Evolutionary conservation across 78 protist genomes (phyloP).

Genomic region (Acrasis kona): DNA sequence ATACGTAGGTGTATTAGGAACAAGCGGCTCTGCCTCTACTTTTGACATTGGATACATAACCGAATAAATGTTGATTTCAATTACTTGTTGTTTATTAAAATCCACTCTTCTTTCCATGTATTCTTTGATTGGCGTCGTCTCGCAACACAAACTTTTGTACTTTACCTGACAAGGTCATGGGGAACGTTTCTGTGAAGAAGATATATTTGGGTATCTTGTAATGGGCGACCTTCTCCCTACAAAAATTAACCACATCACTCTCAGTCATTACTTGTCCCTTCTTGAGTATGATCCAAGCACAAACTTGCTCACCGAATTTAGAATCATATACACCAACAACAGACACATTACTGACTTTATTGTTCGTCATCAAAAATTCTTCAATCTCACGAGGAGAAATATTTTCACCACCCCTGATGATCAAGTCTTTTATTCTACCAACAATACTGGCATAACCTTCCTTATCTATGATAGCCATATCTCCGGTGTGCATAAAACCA

Average conservation of each 20-base stretch:
- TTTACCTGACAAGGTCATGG: constrained; percentile 30
- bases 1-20: too few relatives aligned
- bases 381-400: constrained; percentile 41
- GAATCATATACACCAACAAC: constrained; percentile 37
- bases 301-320: constrained; percentile 32
- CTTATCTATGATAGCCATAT: constrained; percentile 29
- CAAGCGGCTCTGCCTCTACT: too few relatives aligned
- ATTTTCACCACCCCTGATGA: constrained; percentile 58
- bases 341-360: constrained; percentile 9
- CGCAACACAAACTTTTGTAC: constrained; percentile 17
- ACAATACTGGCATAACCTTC: constrained; percentile 26
- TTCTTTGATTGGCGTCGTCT: background rate
- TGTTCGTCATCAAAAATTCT: constrained; percentile 5
- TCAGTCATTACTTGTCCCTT: background rate
- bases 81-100: too few relatives aligned
- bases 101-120: too few relatives aligned
- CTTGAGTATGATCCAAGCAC: constrained; percentile 2
- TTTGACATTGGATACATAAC: too few relatives aligned
- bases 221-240: constrained; percentile 27
- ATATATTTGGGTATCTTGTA: constrained; percentile 19
- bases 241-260: background rate
- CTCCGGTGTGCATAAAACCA: constrained; percentile 50
- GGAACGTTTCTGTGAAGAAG: constrained; percentile 5
- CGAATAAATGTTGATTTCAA: too few relatives aligned
- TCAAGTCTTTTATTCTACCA: constrained; percentile 44